Conservation (phyloP, 148 eudicot genomes). For the Camellia japonica region DNA sequence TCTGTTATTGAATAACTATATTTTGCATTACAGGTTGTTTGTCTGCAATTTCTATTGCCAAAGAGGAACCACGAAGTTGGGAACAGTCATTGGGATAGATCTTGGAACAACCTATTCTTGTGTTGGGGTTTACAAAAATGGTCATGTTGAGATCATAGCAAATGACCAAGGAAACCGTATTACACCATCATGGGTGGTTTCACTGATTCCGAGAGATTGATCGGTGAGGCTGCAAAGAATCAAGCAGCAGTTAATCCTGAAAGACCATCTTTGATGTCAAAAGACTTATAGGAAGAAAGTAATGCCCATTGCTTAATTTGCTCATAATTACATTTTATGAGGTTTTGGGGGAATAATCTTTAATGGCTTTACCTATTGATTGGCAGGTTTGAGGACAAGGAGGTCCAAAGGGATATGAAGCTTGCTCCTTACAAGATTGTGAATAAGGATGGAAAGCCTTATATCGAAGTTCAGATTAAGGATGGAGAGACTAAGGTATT, state of each 20-base stretch:
- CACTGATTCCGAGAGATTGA: conserved; percentile 36
- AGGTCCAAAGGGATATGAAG: too few relatives aligned
- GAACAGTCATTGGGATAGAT: conserved; percentile 48
- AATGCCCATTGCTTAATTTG: neutral
- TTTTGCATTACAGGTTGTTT: conserved; percentile 25
- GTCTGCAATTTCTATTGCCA: conserved; percentile 32
- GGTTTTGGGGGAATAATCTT: neutral
- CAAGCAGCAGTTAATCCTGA: conserved; percentile 41
- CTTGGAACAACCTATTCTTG: conserved; percentile 50
- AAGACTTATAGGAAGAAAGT: conserved; percentile 49
- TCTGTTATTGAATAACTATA: neutral
- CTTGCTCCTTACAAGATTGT: too few relatives aligned
- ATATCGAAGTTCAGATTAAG: too few relatives aligned
- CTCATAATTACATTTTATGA: neutral
- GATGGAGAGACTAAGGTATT: too few relatives aligned
- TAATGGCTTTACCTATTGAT: neutral
- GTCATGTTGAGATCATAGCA: conserved; percentile 50
- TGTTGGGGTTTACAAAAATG: conserved; percentile 51
- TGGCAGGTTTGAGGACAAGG: too few relatives aligned
- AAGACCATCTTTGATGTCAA: conserved; percentile 45
- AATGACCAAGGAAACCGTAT: conserved; percentile 53
- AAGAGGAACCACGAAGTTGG: conserved; percentile 40
- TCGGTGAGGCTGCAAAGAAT: conserved; percentile 51
- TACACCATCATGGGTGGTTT: conserved; percentile 52
- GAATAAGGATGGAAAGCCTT: too few relatives aligned